Evolutionary conservation across 805 yeast genomes (phyloP).

Genomic region (Candida stauntonica): DNA sequence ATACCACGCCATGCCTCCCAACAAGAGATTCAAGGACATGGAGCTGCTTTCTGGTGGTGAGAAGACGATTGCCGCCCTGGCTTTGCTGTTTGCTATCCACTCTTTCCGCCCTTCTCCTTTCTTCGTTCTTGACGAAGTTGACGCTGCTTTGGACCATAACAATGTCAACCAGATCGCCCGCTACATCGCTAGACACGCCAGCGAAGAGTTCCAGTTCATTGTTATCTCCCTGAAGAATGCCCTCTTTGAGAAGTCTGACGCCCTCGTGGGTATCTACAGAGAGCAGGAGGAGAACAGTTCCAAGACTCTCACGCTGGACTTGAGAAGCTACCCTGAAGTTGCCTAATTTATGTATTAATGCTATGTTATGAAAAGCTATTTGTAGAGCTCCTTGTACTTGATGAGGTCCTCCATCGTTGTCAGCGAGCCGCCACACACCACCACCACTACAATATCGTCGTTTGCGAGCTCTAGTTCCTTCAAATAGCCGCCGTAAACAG

Average conservation of each 20-base stretch:
- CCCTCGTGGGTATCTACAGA: constrained; percentile 88
- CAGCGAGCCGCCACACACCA: constrained; percentile 56
- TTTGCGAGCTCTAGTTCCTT: constrained; percentile 21
- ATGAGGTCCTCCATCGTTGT: constrained; percentile 29
- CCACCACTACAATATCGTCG: constrained; percentile 46
- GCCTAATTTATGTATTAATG: constrained; percentile 3
- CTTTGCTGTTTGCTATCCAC: constrained; percentile 86
- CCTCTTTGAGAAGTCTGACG: constrained; percentile 82
- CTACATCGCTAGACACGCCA: constrained; percentile 71
- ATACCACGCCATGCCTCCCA: constrained; percentile 95
- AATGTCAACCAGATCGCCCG: constrained; percentile 86
- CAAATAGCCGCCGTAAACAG: constrained; percentile 38
- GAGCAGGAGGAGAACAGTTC: constrained; percentile 73
- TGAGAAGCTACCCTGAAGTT: constrained; percentile 51
- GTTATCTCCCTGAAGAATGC: constrained; percentile 88
- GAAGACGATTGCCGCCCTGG: constrained; percentile 93
- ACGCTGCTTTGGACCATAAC: constrained; percentile 90
- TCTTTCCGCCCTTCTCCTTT: constrained; percentile 92
- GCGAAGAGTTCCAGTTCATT: constrained; percentile 81
- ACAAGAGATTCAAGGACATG: constrained; percentile 90
- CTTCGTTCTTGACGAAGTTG: constrained; percentile 95
- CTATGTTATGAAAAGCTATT: background rate
- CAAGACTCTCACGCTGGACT: constrained; percentile 66
- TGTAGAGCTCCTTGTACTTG: constrained; percentile 15
- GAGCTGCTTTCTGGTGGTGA: constrained; percentile 94